Conservation (phyloP, 1,139 yeast species). For the Candida glucosophila region DNA sequence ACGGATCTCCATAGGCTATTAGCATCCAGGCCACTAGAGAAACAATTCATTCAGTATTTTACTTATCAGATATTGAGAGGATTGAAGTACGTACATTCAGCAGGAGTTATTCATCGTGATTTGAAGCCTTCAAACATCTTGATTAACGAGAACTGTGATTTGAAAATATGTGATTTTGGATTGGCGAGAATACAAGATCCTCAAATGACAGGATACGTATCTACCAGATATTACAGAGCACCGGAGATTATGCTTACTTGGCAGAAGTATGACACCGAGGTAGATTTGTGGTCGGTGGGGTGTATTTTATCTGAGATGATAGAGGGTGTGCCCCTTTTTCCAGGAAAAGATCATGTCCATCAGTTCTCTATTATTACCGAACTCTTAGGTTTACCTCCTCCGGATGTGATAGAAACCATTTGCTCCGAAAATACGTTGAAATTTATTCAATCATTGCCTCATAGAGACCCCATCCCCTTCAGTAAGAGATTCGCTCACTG, state of each 20-base stretch:
- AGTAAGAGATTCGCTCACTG: slow-evolving; percentile 61
- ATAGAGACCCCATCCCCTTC: slow-evolving; percentile 85
- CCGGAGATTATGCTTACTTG: slow-evolving; percentile 98
- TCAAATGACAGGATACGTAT: slow-evolving; percentile 91
- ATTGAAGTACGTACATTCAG: slow-evolving; percentile 79
- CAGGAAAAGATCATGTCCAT: slow-evolving; percentile 97
- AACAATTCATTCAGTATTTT: slow-evolving; percentile 93
- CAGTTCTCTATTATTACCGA: slow-evolving; percentile 96
- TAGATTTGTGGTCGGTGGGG: slow-evolving; percentile 99
- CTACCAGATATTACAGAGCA: slow-evolving; percentile 97
- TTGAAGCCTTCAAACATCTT: slow-evolving; percentile 88
- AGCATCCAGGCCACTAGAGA: slow-evolving; percentile 89
- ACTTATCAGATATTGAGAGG: slow-evolving; percentile 91
- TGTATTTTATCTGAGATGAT: slow-evolving; percentile 98
- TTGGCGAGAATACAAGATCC: slow-evolving; percentile 86
- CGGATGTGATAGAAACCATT: slow-evolving; percentile 90
- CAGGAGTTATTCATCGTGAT: slow-evolving; percentile 91
- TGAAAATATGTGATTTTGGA: slow-evolving; percentile 95
- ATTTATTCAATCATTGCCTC: slow-evolving; percentile 90
- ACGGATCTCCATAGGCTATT: slow-evolving; percentile 88
- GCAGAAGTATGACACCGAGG: slow-evolving; percentile 99
- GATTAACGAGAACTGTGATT: slow-evolving; percentile 93
- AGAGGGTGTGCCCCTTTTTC: slow-evolving; percentile 97
- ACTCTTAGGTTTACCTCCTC: slow-evolving; percentile 91
- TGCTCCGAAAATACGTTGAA: slow-evolving; percentile 92